A percentile compares a stretch with the other conserved stretches of the same genome.
Conservation (phyloP, 352 stramenopile genomes). For the Phytophthora melonis region DNA sequence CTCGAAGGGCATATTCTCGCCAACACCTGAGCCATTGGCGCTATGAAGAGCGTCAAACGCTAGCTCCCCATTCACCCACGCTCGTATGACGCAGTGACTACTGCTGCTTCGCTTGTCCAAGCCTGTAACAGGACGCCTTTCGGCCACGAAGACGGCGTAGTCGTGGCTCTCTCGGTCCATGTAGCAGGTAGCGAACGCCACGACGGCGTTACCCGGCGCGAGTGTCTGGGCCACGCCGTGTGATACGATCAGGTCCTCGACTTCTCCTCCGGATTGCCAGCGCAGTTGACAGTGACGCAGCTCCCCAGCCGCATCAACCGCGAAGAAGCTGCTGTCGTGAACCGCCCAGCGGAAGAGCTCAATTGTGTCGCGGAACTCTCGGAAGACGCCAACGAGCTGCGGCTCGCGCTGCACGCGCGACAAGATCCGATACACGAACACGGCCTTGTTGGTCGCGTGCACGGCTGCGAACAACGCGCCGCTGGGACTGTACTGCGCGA, state of each 20-base stretch:
- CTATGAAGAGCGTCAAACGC: constrained; percentile 45
- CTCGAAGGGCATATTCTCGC: constrained; percentile 39
- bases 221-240: constrained; percentile 40
- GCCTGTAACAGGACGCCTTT: constrained; percentile 29
- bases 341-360: constrained; percentile 53
- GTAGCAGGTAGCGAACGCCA: constrained; percentile 39
- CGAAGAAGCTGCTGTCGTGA: constrained; percentile 65
- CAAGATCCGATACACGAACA: constrained; percentile 66
- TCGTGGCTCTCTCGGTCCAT: constrained; percentile 57
- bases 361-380: constrained; percentile 55
- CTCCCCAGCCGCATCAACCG: constrained; percentile 38
- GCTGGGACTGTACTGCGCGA: constrained; percentile 70
- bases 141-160: constrained; percentile 63
- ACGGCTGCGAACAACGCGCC: constrained; percentile 59
- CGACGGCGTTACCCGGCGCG: constrained; percentile 29
- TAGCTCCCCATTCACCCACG: constrained; percentile 67
- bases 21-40: constrained; percentile 10
- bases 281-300: constrained; percentile 54
- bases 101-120: constrained; percentile 5
- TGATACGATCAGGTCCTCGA: constrained; percentile 53
- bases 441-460: constrained; percentile 45
- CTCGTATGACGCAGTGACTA: constrained; percentile 43
- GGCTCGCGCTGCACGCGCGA: constrained; percentile 56
- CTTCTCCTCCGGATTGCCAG: constrained; percentile 43
- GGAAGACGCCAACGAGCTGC: constrained; percentile 55